Evolutionary conservation across 148 eudicot species (phyloP).

Genomic region (Nepenthes gracilis): DNA sequence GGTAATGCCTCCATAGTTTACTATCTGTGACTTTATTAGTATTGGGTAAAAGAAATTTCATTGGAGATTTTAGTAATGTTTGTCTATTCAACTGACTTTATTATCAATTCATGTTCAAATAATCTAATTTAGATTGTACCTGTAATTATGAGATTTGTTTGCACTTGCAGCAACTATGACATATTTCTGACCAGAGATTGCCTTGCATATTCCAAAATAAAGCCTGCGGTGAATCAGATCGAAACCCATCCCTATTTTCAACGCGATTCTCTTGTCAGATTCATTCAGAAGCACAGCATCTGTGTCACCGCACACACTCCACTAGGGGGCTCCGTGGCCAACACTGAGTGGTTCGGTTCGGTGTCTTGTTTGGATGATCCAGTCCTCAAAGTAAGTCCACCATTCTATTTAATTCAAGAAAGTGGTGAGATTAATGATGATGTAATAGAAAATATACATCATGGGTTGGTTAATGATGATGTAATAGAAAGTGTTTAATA

Average conservation of each 20-base stretch:
- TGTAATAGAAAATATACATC: too few species aligned
- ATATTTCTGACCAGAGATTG: constrained; percentile 82
- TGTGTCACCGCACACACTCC: constrained; percentile 95
- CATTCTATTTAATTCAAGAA: constrained; percentile 1
- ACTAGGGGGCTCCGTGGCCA: constrained; percentile 79
- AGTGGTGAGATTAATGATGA: background rate
- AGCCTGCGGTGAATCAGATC: constrained; percentile 97
- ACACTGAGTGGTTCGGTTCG: constrained; percentile 83
- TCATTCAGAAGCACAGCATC: constrained; percentile 79
- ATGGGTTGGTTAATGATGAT: too few species aligned
- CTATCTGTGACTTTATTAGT: too few species aligned
- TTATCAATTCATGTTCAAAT: background rate
- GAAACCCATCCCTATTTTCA: constrained; percentile 96
- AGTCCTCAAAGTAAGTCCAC: constrained; percentile 48
- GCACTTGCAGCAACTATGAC: constrained; percentile 80
- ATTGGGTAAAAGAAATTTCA: too few species aligned
- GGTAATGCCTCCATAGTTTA: too few species aligned
- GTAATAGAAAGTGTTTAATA: too few species aligned
- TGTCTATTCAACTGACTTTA: background rate
- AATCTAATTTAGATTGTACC: background rate
- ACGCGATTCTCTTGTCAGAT: constrained; percentile 77
- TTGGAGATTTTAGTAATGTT: background rate
- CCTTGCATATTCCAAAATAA: constrained; percentile 78
- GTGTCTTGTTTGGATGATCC: constrained; percentile 92
- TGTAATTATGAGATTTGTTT: background rate